Evolutionary conservation across 2,329 filamentous ascomycete genomes (phyloP).

Genomic region (Rachicladosporium sp.): DNA sequence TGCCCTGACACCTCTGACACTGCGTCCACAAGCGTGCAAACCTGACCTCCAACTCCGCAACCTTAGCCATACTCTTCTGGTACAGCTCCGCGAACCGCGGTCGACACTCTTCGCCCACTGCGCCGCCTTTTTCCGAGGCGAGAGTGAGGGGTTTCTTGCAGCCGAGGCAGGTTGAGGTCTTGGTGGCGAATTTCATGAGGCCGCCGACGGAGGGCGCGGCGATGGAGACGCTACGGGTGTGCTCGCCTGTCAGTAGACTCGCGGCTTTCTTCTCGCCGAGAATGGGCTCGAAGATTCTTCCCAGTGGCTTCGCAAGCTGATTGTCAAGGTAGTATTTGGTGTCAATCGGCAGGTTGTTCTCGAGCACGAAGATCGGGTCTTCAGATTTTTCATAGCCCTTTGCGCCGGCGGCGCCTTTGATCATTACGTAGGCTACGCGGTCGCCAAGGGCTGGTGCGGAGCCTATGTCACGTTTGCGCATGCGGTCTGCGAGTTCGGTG

Average conservation of each 20-base stretch:
- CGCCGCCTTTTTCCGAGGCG: conserved; percentile 68
- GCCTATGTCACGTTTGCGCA: conserved; percentile 92
- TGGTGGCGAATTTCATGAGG: conserved; percentile 96
- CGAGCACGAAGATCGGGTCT: conserved; percentile 91
- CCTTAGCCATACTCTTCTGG: conserved; percentile 75
- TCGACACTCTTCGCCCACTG: conserved; percentile 77
- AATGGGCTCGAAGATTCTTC: conserved; percentile 95
- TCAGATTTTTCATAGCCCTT: conserved; percentile 97
- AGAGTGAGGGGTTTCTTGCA: conserved; percentile 90
- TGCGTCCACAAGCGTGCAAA: conserved; percentile 95
- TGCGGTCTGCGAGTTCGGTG: conserved; percentile 85
- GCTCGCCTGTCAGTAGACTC: conserved; percentile 77
- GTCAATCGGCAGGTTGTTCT: conserved; percentile 95
- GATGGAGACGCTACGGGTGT: conserved; percentile 88
- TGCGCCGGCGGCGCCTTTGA: conserved; percentile 76
- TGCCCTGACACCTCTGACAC: conserved; percentile 93
- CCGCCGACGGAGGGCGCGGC: conserved; percentile 84
- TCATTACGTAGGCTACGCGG: conserved; percentile 95
- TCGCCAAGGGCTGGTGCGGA: conserved; percentile 88
- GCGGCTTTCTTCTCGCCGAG: conserved; percentile 84
- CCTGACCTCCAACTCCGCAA: conserved; percentile 82
- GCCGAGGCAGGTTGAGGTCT: conserved; percentile 95
- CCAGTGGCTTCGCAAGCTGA: conserved; percentile 86
- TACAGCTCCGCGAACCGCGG: conserved; percentile 85
- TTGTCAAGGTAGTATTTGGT: conserved; percentile 98